Base-by-base conservation (phyloP, 768 basidiomycete genomes). In the Rubroboletus pulcherrimus region DNA sequence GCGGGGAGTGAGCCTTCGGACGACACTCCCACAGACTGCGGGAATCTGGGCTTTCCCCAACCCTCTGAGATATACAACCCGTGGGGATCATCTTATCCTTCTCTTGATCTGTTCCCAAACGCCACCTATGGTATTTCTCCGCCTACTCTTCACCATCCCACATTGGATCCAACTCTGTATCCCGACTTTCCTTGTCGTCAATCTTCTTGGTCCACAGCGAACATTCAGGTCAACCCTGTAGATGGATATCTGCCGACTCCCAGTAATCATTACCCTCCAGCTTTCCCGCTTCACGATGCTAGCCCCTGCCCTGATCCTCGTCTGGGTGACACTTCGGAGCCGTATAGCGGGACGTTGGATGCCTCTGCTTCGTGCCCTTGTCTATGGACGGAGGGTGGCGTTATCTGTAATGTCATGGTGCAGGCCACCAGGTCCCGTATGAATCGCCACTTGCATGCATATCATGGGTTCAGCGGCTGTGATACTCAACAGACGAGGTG, bases 401-500 rank as follows among this genome's bases (percentile, higher is more conserved):
- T 42, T 12, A 12, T 19, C 38, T 67, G 66, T 41, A 56, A 56
- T 11, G 38, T 49, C 34, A 53, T 50, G 59, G 67, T 67, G 26
- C 55, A 53, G 40, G 66, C 61, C 37, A 66, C 58, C 4, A 66
- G 66, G 53, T 54, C 64, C 12, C 42, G 59, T 6, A 56, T 67
- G 64, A 67, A 68, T 52, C 66, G 67, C 17, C 66, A 67, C 51
- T 41, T 68, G 45, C 66, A 66, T 34, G 41, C 57, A 17, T 31
- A 43, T n/a, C 66, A 69, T 35, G 62, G 57, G 11, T 67, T 67
- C 17, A 44, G 57, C 1, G 66, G 66, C 30, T 49, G 64, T 45
- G 66, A 67, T 17, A 53, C 57, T 43, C 62, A 40, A 50, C 62
- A 53, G 30, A 60, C 56, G 19, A 58, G 35, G 34, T 69, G 66